These are phyloP conservation scores for Saturnispora halmiae DNA, from an alignment of 805 yeast genomes.

Conservation along the genomic window DNA sequence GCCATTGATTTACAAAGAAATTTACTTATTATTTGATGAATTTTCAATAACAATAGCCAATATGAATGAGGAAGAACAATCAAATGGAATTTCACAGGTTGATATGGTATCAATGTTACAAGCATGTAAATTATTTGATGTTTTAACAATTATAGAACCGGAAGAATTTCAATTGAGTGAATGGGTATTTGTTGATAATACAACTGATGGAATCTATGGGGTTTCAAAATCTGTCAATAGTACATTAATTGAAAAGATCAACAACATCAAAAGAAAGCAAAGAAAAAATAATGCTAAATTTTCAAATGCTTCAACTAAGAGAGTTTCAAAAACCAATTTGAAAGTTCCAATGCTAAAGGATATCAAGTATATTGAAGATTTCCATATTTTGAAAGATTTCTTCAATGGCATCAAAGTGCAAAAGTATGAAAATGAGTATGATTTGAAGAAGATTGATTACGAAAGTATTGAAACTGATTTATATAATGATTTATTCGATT, in stretches of 20 bases:
- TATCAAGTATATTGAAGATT: conserved; percentile 30
- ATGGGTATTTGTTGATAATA: conserved; percentile 79
- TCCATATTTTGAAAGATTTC: conserved; percentile 48
- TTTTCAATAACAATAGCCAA: conserved; percentile 21
- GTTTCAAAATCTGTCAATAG: conserved; percentile 18
- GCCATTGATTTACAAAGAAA: conserved; percentile 54
- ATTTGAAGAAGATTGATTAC: conserved; percentile 35
- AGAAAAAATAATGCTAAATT: background rate
- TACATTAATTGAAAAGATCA: conserved; percentile 29
- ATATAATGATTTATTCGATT: conserved; percentile 39
- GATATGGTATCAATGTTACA: conserved; percentile 39
- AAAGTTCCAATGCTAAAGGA: conserved; percentile 41
- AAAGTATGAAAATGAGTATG: conserved; percentile 58
- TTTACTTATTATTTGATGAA: conserved; percentile 43
- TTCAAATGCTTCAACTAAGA: background rate
- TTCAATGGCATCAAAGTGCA: conserved; percentile 57
- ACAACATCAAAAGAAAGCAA: conserved; percentile 15
- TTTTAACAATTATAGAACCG: conserved; percentile 52
- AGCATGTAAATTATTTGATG: conserved; percentile 73
- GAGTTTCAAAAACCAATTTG: background rate
- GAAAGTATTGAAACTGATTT: conserved; percentile 48
- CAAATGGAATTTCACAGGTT: conserved; percentile 13
- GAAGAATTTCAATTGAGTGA: conserved; percentile 74
- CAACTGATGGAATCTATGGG: conserved; percentile 26
- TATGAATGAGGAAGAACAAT: conserved; percentile 5